Base-by-base conservation (phyloP, 805 yeast genomes). In the Wickerhamiella spandovensis region DNA sequence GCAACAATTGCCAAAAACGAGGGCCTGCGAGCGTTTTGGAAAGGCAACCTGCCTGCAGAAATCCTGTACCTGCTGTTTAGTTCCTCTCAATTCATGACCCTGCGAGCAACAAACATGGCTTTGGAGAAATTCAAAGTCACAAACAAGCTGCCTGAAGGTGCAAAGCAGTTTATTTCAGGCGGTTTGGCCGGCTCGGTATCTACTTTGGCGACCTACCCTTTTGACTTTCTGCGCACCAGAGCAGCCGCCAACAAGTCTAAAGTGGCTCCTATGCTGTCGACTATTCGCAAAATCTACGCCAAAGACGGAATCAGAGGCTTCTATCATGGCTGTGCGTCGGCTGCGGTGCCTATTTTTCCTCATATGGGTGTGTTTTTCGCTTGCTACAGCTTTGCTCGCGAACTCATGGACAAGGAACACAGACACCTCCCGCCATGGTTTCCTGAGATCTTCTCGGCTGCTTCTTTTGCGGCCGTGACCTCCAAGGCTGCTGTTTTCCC, bases 11-110 rank as follows among this genome's bases (percentile, higher is more conserved):
- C 74, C 1, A 61, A 64, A 18, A 71, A 77, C 32, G 97, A 90
- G 64, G 95, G 95, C 1, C 42, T 81, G 0, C 53, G 64, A 8
- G 90, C 87, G 0, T 70, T 90, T n/a, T 92, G 97, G 97, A 89
- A 88, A 63, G 98, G 98, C 0, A 92, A 92, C 62, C 73, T 86
- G 0, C 95, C 98, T 0, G 98, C 97, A 0, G 87, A 87, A 55
- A 64, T 79, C 38, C 76, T 92, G 79, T 92, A 92, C 60, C 69
- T 90, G 13, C 56, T 84, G 10, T 92, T 90, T 59, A 96, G 97
- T 12, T 85, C 85, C 0, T 68, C 77, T 0, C 97, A 92, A 64
- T 92, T 92, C 66, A 71, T 90, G 0, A 67, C 84, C 1, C 85
- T 82, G 59, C 72, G 87, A 1, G 61, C 72, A 0, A 65, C 77